phyloP scores from a whole-genome alignment of 1,139 yeast genomes.

The Eremothecium cymbalariae region DNA sequence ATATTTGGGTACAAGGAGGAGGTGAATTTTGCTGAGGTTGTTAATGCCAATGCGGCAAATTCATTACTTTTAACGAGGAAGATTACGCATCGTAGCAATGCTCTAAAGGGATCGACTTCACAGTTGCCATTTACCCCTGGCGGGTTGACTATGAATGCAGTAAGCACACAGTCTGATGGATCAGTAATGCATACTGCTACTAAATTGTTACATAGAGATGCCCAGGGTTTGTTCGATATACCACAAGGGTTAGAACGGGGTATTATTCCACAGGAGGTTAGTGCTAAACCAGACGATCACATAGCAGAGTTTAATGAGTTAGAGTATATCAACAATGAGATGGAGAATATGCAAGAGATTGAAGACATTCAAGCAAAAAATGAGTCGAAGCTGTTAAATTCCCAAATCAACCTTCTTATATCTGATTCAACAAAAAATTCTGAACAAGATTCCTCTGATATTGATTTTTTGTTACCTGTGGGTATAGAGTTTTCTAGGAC shows the following conservation, averaged over 20 bases:
- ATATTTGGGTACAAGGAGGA: constrained; percentile 59
- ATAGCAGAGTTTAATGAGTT: constrained; percentile 19
- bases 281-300: constrained; percentile 14
- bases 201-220: constrained; percentile 54
- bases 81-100: constrained; percentile 52
- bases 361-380: too few relatives aligned
- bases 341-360: constrained; percentile 25
- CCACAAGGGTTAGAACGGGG: constrained; percentile 84
- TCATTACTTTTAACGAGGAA: constrained; percentile 68
- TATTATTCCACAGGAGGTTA: constrained; percentile 31
- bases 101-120: constrained; percentile 62
- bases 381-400: too few relatives aligned
- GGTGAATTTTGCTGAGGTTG: constrained; percentile 41
- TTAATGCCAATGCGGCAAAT: constrained; percentile 51
- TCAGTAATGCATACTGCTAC: constrained; percentile 26
- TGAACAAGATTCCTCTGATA: constrained; percentile 34
- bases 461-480: constrained; percentile 72
- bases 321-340: constrained; percentile 27
- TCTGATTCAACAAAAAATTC: too few relatives aligned
- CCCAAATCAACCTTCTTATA: too few relatives aligned
- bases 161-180: constrained; percentile 9
- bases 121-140: constrained; percentile 93
- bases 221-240: constrained; percentile 65
- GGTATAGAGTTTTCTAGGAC: constrained; percentile 45
- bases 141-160: constrained; percentile 46